phyloP scores from a whole-genome alignment of 2,329 filamentous ascomycete genomes.

The Pseudogymnoascus verrucosus region DNA sequence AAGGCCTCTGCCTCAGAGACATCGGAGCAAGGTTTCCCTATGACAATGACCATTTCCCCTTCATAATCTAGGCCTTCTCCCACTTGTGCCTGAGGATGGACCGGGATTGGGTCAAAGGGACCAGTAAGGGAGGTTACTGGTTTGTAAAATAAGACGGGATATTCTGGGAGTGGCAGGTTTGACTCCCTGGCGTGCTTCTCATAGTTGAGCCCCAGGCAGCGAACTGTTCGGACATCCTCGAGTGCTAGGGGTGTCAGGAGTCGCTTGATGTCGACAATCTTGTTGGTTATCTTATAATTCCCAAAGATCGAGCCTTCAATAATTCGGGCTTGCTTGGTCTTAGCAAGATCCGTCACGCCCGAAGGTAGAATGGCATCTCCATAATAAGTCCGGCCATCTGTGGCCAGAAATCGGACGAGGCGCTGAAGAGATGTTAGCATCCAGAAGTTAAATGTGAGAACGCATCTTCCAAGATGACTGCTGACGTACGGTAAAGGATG shows the following conservation, averaged over 20 bases:
- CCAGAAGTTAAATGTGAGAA: background rate
- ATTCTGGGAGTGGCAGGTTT: conserved; percentile 60
- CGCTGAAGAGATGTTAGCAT: conserved; percentile 37
- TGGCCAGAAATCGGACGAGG: conserved; percentile 65
- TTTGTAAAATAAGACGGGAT: conserved; percentile 69
- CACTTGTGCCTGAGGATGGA: conserved; percentile 58
- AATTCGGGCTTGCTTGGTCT: conserved; percentile 52
- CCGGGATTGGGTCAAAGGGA: conserved; percentile 57
- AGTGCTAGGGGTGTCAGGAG: conserved; percentile 58
- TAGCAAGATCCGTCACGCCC: conserved; percentile 51
- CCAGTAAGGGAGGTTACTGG: conserved; percentile 58
- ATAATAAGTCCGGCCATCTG: conserved; percentile 62
- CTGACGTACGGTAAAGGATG: conserved; percentile 8
- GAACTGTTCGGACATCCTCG: conserved; percentile 56
- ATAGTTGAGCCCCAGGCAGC: conserved; percentile 66
- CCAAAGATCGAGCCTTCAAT: conserved; percentile 61
- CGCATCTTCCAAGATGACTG: background rate
- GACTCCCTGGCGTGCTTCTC: conserved; percentile 63
- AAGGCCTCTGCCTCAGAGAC: conserved; percentile 58
- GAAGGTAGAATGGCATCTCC: conserved; percentile 64
- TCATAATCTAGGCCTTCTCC: conserved; percentile 67
- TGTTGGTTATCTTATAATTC: conserved; percentile 53
- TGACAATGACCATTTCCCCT: conserved; percentile 67
- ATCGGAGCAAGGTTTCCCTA: conserved; percentile 58
- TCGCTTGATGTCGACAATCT: conserved; percentile 45